Base-by-base conservation (phyloP, 2,329 filamentous ascomycete genomes). In the Sarocladium strictum region DNA sequence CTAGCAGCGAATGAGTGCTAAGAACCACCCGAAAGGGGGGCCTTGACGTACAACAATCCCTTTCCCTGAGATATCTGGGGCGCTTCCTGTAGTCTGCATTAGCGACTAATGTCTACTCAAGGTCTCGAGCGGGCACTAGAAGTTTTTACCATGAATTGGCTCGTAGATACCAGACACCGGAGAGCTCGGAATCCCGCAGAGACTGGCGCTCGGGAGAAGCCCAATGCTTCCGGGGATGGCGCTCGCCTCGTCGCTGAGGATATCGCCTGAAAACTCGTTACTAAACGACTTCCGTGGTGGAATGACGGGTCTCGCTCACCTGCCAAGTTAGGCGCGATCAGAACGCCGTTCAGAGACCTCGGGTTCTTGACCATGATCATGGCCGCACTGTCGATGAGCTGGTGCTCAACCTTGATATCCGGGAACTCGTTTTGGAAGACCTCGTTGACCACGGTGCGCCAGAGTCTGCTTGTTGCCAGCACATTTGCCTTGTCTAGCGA, bases 401-500 rank as follows among this genome's bases (percentile, higher is more conserved):
- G 90, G 71, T 96, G 91, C 58, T 84, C 83, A 50, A 93, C 73
- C 75, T 89, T 81, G 40, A 97, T 73, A 70, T 91, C 81, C 2
- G 92, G 91, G 75, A 93, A 97, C 76, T 96, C 92, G 60, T 86
- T 86, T 15, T 27, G n/a, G 43, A 95, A 91, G 57, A 93, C 79
- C 72, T 95, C 88, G 35, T 81, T 83, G 23, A 96, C 87, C 0
- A 87, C 86, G 74, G 88, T 89, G 58, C 91, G 80, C 92, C 91
- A 96, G 64, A 96, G 75, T 55, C 91, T 78, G 65, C 83, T 87
- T 19, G 91, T 94, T 3, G 92, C 91, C 59, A 96, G 80, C 54
- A 97, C 91, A 68, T 96, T 96, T 56, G 91, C 92, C 81, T 96
- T 96, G 73, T 96, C 92, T 67, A 96, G 73, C 67, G 83, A 87